A percentile compares a stretch with the other conserved stretches of the same genome.
Evolutionary conservation across 177 flowering plant species (phyloP).

Genomic region (Vitis hybrid): DNA sequence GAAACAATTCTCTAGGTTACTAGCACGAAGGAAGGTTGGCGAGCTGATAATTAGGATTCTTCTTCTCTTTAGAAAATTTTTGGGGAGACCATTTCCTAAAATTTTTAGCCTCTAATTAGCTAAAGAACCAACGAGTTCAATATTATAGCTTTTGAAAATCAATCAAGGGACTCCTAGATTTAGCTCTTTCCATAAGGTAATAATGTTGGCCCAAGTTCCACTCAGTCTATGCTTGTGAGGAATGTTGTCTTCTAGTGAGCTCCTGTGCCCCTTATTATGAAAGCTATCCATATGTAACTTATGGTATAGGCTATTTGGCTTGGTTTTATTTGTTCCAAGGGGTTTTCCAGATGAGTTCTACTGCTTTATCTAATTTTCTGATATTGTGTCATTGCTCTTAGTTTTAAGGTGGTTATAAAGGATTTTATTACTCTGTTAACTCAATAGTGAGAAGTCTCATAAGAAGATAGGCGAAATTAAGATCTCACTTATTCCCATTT

Average conservation of each 20-base stretch:
- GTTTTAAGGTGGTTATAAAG: too few relatives aligned
- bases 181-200: too few relatives aligned
- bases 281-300: neutral
- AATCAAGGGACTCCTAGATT: too few relatives aligned
- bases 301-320: neutral
- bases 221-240: neutral
- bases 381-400: too few relatives aligned
- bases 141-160: neutral
- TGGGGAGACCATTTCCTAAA: too few relatives aligned
- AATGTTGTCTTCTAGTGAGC: neutral
- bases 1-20: conserved; percentile 31
- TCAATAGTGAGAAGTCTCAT: too few relatives aligned
- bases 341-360: too few relatives aligned
- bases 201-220: neutral
- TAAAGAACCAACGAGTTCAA: neutral
- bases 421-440: too few relatives aligned
- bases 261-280: neutral
- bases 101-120: conserved; percentile 8
- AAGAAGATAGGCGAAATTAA: too few relatives aligned
- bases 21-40: conserved; percentile 66
- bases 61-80: neutral
- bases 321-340: too few relatives aligned
- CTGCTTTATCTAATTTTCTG: too few relatives aligned
- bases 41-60: conserved; percentile 15
- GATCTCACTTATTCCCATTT: too few relatives aligned